Conservation (phyloP, 2,329 filamentous ascomycete genomes). For the Alternaria gansuensis region DNA sequence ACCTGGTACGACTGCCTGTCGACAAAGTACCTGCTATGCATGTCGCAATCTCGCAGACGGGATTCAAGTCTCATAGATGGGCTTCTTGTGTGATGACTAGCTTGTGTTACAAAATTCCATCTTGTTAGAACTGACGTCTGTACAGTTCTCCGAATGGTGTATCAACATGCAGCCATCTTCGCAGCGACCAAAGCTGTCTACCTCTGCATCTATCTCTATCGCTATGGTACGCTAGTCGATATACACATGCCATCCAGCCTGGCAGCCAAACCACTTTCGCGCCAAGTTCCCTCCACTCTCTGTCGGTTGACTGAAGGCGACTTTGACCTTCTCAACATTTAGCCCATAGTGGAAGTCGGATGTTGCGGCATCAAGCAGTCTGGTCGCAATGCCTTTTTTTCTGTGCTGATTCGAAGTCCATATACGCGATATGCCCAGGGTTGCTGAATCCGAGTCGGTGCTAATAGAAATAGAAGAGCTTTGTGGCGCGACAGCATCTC, state of each 20-base stretch:
- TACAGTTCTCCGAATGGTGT: not conserved
- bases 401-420: slow-evolving; percentile 69
- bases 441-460: slow-evolving; percentile 56
- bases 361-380: slow-evolving; percentile 65
- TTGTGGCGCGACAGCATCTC: slow-evolving; percentile 26
- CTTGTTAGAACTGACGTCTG: not conserved
- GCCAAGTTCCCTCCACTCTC: slow-evolving; percentile 67
- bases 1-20: slow-evolving; percentile 18
- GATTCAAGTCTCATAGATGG: not conserved
- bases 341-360: slow-evolving; percentile 65
- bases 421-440: slow-evolving; percentile 71
- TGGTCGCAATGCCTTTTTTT: slow-evolving; percentile 65
- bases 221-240: slow-evolving; percentile 58
- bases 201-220: not conserved
- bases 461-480: slow-evolving; percentile 56
- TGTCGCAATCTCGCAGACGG: not conserved
- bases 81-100: not conserved
- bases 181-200: not conserved
- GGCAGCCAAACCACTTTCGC: slow-evolving; percentile 64
- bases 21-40: slow-evolving; percentile 9
- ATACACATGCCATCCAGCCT: slow-evolving; percentile 69
- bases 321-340: slow-evolving; percentile 62
- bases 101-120: not conserved
- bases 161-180: slow-evolving; percentile 3
- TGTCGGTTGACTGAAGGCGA: slow-evolving; percentile 74